phyloP scores from a whole-genome alignment of 352 stramenopile genomes.

The Pythium sukuiense region DNA sequence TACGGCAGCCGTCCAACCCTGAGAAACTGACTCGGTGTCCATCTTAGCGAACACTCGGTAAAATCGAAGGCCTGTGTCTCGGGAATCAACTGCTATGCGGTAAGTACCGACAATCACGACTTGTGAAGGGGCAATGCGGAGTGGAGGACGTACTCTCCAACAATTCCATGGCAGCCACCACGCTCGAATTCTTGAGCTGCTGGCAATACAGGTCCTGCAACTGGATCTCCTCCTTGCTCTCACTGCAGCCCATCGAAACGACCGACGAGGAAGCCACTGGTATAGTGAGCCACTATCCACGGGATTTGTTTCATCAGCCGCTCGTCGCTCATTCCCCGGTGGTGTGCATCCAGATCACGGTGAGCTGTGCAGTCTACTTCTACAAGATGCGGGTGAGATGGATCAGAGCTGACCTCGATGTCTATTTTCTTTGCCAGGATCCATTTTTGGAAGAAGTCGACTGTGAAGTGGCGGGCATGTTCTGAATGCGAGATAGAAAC shows the following conservation, averaged over 20 bases:
- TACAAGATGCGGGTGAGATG: not conserved
- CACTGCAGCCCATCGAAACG: conserved; percentile 39
- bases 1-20: no score
- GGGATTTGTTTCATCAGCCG: not conserved
- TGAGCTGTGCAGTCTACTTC: not conserved
- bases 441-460: not conserved
- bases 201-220: conserved; percentile 33
- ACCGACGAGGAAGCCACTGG: not conserved
- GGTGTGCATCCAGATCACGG: not conserved
- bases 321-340: not conserved
- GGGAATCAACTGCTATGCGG: conserved; percentile 37
- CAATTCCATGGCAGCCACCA: conserved; percentile 37
- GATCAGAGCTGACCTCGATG: not conserved
- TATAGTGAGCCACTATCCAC: not conserved
- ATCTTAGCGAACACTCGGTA: conserved; percentile 50
- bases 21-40: conserved; percentile 38
- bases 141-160: conserved; percentile 23
- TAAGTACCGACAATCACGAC: not conserved
- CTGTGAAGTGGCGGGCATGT: not conserved
- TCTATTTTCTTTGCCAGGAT: not conserved
- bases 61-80: conserved; percentile 37
- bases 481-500: not conserved
- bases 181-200: conserved; percentile 42
- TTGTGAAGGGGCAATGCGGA: not conserved
- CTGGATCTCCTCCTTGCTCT: conserved; percentile 40